Base-by-base conservation (phyloP, 2,329 filamentous ascomycete species). In the Colletotrichum chlorophyti region DNA sequence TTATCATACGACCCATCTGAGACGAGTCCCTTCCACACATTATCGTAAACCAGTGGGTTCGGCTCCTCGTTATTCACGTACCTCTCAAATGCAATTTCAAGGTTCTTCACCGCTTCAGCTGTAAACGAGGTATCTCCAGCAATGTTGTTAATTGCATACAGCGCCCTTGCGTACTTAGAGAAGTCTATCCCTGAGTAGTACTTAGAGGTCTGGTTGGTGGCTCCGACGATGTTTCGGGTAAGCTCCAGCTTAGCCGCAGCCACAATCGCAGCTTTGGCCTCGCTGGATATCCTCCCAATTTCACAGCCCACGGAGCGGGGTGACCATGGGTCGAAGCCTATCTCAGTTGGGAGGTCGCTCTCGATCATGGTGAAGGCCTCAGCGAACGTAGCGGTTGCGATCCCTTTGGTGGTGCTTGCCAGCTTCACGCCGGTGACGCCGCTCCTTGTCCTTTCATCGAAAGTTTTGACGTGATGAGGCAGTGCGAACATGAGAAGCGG, bases 171-270 rank as follows among this genome's bases (percentile, higher is more conserved):
- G 68, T 90, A 90, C 67, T 90, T 91, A 61, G 83, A 86, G 8
- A 91, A 74, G 1, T 83, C 81, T 75, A 91, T 96, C 53, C 92
- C 91, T 62, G 87, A 87, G 71, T 87, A 95, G 72, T 96, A 96
- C 82, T 93, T 91, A 59, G 89, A 93, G 68, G 91, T 82, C 42
- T 89, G 76, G 61, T 92, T 83, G 6, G 84, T 84, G 66, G 91
- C 85, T 0, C 75, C 72, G 4, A 75, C 70, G 68, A 94, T 88
- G 67, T 90, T 80, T 70, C 91, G 85, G 1, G 82, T 79, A 1
- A 93, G 76, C 70, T 96, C 91, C 17, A 76, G 79, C 23, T 79
- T 77, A 8, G 89, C 87, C 11, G 84, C 74, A 1, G 78, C 73
- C 15, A 75, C 72, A 35, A 91, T 86, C 2, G 76, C 73, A 3